phyloP scores from a whole-genome alignment of 768 basidiomycete species.

The Tylopilus rubrobrunneus region DNA sequence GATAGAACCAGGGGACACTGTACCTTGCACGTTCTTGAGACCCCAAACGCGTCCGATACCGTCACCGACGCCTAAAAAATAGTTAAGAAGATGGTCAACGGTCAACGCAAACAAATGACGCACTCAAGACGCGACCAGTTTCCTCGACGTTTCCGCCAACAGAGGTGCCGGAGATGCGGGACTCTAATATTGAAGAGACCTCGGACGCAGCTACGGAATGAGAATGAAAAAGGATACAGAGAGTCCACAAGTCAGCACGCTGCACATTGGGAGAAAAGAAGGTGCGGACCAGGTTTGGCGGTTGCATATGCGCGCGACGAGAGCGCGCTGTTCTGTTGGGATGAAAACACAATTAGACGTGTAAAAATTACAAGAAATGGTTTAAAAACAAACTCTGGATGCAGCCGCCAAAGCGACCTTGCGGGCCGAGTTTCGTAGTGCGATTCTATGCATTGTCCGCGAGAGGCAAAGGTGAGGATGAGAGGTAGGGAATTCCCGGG shows the following conservation, averaged over 20 bases:
- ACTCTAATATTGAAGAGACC: constrained; percentile 98
- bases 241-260: constrained; percentile 3
- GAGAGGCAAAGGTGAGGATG: constrained; percentile 42
- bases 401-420: constrained; percentile 67
- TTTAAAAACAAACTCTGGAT: constrained; percentile 46
- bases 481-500: constrained; percentile 37
- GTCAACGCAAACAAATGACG: constrained; percentile 30
- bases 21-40: constrained; percentile 97
- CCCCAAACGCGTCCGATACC: constrained; percentile 99
- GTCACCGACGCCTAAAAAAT: constrained; percentile 85
- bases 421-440: constrained; percentile 80
- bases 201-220: constrained; percentile 85
- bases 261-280: neutral
- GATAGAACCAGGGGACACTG: constrained; percentile 11
- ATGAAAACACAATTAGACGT: constrained; percentile 5
- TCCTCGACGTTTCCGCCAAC: constrained; percentile 96
- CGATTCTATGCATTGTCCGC: constrained; percentile 77
- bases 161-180: constrained; percentile 90
- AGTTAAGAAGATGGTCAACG: constrained; percentile 6
- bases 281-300: constrained; percentile 86
- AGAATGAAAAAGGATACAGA: constrained; percentile 9
- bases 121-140: constrained; percentile 97
- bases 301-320: constrained; percentile 89
- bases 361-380: constrained; percentile 12
- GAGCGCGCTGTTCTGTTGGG: constrained; percentile 39